phyloP scores from a whole-genome alignment of 2,329 filamentous ascomycete species.

The Orbilia quercus region DNA sequence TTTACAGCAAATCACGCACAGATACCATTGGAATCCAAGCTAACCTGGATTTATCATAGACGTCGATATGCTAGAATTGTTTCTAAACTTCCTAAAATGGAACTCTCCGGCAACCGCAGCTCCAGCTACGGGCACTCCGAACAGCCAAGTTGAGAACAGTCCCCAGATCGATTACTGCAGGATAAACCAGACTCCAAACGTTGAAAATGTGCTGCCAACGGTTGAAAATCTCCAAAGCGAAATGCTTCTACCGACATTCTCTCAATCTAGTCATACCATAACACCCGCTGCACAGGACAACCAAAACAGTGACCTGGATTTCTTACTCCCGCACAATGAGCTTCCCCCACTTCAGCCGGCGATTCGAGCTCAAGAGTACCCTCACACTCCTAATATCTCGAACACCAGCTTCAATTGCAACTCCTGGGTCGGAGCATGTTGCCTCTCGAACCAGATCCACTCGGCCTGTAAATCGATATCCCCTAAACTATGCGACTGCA shows the following conservation, averaged over 20 bases:
- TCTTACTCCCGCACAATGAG: too few relatives aligned
- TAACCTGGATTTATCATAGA: not conserved
- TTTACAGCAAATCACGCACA: not conserved
- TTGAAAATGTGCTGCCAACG: too few relatives aligned
- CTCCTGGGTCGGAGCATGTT: not conserved
- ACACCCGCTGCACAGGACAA: not conserved
- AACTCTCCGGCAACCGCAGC: not conserved
- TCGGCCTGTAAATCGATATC: not conserved
- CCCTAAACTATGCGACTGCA: not conserved
- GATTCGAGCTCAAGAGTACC: too few relatives aligned
- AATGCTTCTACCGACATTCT: too few relatives aligned
- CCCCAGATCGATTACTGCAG: not conserved
- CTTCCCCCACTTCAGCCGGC: too few relatives aligned
- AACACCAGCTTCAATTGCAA: too few relatives aligned
- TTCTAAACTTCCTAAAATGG: conserved; percentile 21
- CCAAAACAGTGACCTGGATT: not conserved
- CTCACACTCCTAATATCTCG: too few relatives aligned
- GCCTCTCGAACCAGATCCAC: not conserved
- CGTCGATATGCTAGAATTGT: conserved; percentile 14
- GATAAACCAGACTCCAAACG: not conserved
- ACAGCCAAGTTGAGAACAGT: not conserved
- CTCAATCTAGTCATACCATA: too few relatives aligned
- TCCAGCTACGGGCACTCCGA: not conserved
- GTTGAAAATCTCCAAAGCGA: too few relatives aligned
- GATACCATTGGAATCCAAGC: not conserved